Evolutionary conservation across 495 filamentous ascomycete genomes (phyloP).

Genomic region (Hypomontagnella monticulosa): DNA sequence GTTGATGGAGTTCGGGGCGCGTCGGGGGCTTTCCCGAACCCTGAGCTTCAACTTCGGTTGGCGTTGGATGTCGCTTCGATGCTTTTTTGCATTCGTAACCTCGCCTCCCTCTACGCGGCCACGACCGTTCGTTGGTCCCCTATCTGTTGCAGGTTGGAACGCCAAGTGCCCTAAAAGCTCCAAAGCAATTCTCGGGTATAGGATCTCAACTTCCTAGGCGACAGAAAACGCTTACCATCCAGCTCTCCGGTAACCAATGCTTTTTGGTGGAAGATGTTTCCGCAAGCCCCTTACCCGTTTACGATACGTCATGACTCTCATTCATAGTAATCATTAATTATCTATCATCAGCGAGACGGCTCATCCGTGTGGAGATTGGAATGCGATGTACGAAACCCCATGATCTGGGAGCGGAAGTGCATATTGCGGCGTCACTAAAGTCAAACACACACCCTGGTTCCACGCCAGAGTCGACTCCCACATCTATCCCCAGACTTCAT

Average conservation of each 20-base stretch:
- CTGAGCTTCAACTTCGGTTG: not conserved
- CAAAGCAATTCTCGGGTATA: slow-evolving; percentile 14
- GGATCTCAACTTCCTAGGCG: not conserved
- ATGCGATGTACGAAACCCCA: not conserved
- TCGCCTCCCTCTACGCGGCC: slow-evolving; percentile 5
- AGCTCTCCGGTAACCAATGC: slow-evolving; percentile 16
- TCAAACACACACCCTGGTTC: slow-evolving; percentile 1
- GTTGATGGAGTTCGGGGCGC: no score
- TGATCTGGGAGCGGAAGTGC: slow-evolving; percentile 11
- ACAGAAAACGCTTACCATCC: slow-evolving; percentile 6
- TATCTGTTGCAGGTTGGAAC: slow-evolving; percentile 13
- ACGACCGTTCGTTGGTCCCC: slow-evolving; percentile 13
- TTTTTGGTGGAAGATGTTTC: slow-evolving; percentile 1
- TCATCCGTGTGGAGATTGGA: slow-evolving; percentile 9
- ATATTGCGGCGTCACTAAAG: slow-evolving; percentile 10
- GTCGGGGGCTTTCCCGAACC: slow-evolving; percentile 26
- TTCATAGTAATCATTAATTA: slow-evolving; percentile 4
- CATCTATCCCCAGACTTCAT: slow-evolving; percentile 8
- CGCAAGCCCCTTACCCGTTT: slow-evolving; percentile 8
- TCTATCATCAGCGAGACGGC: slow-evolving; percentile 10
- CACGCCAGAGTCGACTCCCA: slow-evolving; percentile 4
- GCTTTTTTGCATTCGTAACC: slow-evolving; percentile 15
- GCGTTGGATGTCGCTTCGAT: slow-evolving; percentile 1
- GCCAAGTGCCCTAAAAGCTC: slow-evolving; percentile 4
- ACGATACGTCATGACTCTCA: slow-evolving; percentile 22